Conservation (phyloP, 305 asterid genomes). For the Rubia balearica region DNA sequence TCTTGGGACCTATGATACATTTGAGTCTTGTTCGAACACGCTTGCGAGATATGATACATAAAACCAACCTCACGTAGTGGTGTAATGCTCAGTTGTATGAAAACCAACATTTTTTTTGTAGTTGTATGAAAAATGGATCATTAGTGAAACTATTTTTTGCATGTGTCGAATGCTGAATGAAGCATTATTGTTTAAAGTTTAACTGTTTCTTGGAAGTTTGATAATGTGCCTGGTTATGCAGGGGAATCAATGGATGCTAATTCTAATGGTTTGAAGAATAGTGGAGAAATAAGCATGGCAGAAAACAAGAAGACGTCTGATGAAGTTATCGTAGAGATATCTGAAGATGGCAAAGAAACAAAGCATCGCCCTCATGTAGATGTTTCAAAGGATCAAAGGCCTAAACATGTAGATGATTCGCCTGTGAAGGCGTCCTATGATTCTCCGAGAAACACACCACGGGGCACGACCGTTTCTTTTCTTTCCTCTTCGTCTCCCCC, state of each 20-base stretch:
- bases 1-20: background rate
- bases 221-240: slow-evolving; percentile 21
- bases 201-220: background rate
- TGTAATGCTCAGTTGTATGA: background rate
- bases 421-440: background rate
- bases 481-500: slow-evolving; percentile 30
- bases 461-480: slow-evolving; percentile 14
- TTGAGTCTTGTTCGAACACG: background rate
- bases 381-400: slow-evolving; percentile 25
- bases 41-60: background rate
- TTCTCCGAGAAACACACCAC: slow-evolving; percentile 6
- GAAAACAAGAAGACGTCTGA: slow-evolving; percentile 36
- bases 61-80: background rate
- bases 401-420: slow-evolving; percentile 8
- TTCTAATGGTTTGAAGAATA: slow-evolving; percentile 29
- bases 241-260: slow-evolving; percentile 40
- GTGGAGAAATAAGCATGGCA: slow-evolving; percentile 39
- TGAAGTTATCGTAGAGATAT: slow-evolving; percentile 44
- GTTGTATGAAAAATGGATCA: background rate
- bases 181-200: background rate
- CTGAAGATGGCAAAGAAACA: slow-evolving; percentile 37
- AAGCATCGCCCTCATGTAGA: slow-evolving; percentile 18
- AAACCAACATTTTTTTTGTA: too few species aligned
- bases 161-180: background rate
- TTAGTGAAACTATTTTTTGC: background rate